phyloP scores from a whole-genome alignment of 2,329 filamentous ascomycete genomes.

The Gaeumannomyces sp. region DNA sequence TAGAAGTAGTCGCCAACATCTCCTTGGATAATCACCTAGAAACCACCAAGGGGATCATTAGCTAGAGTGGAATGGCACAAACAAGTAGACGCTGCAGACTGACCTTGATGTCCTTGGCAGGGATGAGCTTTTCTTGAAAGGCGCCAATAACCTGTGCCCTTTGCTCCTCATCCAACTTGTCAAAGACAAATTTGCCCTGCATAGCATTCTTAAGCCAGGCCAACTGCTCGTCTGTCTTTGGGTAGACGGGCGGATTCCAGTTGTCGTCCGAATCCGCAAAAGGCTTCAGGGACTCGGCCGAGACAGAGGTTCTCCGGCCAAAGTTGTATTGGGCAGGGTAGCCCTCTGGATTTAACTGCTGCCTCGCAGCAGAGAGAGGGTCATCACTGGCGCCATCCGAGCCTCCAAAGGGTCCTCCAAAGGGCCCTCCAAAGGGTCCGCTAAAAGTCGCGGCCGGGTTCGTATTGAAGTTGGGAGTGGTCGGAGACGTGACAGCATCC shows the following conservation, averaged over 20 bases:
- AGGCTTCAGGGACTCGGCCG: constrained; percentile 91
- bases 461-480: constrained; percentile 52
- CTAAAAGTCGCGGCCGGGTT: constrained; percentile 38
- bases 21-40: constrained; percentile 86
- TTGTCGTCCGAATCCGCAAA: constrained; percentile 76
- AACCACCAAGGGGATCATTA: neutral
- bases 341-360: constrained; percentile 50
- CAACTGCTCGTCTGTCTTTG: constrained; percentile 78
- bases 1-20: constrained; percentile 98
- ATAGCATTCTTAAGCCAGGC: constrained; percentile 75
- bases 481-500: constrained; percentile 70
- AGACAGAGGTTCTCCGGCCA: constrained; percentile 88
- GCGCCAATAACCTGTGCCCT: constrained; percentile 81
- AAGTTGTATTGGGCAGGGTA: constrained; percentile 94
- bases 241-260: constrained; percentile 81
- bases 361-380: constrained; percentile 32
- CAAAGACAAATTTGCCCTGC: constrained; percentile 86
- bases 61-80: neutral
- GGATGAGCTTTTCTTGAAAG: constrained; percentile 89
- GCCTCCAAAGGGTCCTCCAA: constrained; percentile 44
- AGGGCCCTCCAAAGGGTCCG: constrained; percentile 48
- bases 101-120: constrained; percentile 76
- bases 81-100: constrained; percentile 12
- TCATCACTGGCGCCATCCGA: constrained; percentile 34
- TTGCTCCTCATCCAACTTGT: constrained; percentile 90